These are phyloP conservation scores for Stylonectria norvegica DNA, from an alignment of 2,329 filamentous ascomycete species.

Conservation along the genomic window DNA sequence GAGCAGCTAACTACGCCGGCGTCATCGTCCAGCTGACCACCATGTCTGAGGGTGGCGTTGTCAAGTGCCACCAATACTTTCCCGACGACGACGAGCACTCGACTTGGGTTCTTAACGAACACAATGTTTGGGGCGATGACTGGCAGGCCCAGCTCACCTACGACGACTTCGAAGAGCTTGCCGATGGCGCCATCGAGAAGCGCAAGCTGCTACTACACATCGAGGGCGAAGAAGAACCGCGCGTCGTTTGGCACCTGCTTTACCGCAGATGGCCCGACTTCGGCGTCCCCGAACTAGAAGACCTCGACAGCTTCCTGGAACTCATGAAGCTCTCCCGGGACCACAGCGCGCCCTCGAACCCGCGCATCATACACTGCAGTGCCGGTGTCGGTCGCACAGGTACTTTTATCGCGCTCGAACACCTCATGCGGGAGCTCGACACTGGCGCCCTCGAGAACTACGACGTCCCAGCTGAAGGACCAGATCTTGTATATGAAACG, in stretches of 20 bases:
- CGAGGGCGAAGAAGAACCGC: constrained; percentile 43
- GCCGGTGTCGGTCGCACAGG: constrained; percentile 92
- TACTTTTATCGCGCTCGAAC: constrained; percentile 95
- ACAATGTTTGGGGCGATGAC: constrained; percentile 61
- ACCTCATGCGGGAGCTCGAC: constrained; percentile 78
- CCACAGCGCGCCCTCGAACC: constrained; percentile 52
- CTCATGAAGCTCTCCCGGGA: constrained; percentile 65
- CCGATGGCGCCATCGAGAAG: constrained; percentile 62
- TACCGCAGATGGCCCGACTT: constrained; percentile 92
- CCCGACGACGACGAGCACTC: constrained; percentile 55
- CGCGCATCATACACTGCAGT: constrained; percentile 82
- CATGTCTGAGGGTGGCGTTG: constrained; percentile 69
- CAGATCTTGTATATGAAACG: constrained; percentile 71
- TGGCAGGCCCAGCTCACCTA: constrained; percentile 69
- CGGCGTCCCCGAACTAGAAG: constrained; percentile 68
- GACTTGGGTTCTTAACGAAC: constrained; percentile 57
- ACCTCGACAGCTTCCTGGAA: constrained; percentile 64
- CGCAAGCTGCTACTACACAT: constrained; percentile 66
- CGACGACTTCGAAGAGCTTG: constrained; percentile 56
- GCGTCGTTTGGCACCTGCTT: constrained; percentile 76
- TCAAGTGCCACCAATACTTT: constrained; percentile 91
- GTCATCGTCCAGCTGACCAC: constrained; percentile 95
- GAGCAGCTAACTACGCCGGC: constrained; percentile 67
- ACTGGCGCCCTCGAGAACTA: constrained; percentile 62
- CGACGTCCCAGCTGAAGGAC: constrained; percentile 30